Base-by-base conservation (phyloP, 257 asterid species). In the Scutellaria galericulata region DNA sequence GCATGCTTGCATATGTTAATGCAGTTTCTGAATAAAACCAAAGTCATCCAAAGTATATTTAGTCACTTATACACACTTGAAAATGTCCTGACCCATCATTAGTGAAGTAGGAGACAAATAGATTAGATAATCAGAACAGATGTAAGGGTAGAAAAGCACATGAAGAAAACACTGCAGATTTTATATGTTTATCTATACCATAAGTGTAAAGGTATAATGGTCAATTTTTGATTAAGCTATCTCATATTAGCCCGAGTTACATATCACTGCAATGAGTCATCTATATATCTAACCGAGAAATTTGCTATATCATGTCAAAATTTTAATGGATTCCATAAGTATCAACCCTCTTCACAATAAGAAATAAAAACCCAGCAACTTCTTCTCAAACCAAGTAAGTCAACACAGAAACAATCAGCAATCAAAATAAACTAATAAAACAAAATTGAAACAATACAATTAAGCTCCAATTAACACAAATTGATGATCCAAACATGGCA, bases 351-450 rank as follows among this genome's bases (percentile, higher is more conserved):
- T 31, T 3, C 12, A 54, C 31, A 37, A 12, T 14, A 35, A 41
- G 18, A 54, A 7, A 42, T n/a, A 20, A 41, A 48, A 56, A 56
- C 57, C 13, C 65, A 63, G 22, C 18, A n/a, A 45, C 52, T 6
- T 45, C 51, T 54, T 27, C 56, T 15, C 22, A 42, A 27, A 20
- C 66, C 63, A 71, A 39, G 48, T n/a, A 54, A 47, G 37, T 12
- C 4, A 56, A 27, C 48, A 14, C 74, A 61, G 13, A 62, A 41
- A 57, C 39, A 80, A 50, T 24, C 27, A 39, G 53, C 41, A 77
- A 64, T 39, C 8, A 27, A 48, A 40, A 7, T 39, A 39, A 73
- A 64, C 1, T 9, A 18, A 66, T 42, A 72, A 12, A 52, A 7
- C 60, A 66, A 20, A 22, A 50, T 40, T 48, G 35, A 35, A 65